Conservation (phyloP, 73 alveolate genomes). For the Paramecium caudatum region DNA sequence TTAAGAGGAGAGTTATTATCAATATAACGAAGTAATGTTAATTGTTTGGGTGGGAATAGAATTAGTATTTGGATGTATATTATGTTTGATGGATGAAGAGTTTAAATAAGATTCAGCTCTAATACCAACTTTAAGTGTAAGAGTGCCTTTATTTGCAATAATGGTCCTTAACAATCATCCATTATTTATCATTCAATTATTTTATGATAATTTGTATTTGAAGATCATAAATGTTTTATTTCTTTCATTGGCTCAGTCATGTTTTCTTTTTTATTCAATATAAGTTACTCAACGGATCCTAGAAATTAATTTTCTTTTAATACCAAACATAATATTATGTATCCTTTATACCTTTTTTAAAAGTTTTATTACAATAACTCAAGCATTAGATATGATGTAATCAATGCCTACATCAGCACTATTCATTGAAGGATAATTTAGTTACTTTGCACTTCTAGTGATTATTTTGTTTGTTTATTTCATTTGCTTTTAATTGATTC, state of each 20-base stretch:
- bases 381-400: constrained; percentile 14
- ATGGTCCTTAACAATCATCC: constrained; percentile 30
- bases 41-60: constrained; percentile 63
- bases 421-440: not conserved
- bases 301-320: not conserved
- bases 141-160: constrained; percentile 2
- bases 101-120: not conserved
- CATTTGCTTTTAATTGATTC: not conserved
- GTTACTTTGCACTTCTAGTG: not conserved
- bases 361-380: not conserved
- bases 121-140: constrained; percentile 7
- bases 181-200: not conserved
- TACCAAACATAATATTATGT: no score
- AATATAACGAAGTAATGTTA: constrained; percentile 48
- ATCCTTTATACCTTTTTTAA: not conserved
- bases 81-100: constrained; percentile 9
- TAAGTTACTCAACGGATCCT: not conserved
- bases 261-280: constrained; percentile 18
- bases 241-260: not conserved
- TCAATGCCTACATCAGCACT: not conserved
- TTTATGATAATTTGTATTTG: constrained; percentile 20
- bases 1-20: not conserved
- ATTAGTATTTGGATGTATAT: constrained; percentile 15
- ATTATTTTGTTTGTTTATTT: not conserved
- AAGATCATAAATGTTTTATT: constrained; percentile 6